Evolutionary conservation across 495 filamentous ascomycete genomes (phyloP), one percentile per base, ranked within the genome.

Genomic region (Monascus purpureus): DNA sequence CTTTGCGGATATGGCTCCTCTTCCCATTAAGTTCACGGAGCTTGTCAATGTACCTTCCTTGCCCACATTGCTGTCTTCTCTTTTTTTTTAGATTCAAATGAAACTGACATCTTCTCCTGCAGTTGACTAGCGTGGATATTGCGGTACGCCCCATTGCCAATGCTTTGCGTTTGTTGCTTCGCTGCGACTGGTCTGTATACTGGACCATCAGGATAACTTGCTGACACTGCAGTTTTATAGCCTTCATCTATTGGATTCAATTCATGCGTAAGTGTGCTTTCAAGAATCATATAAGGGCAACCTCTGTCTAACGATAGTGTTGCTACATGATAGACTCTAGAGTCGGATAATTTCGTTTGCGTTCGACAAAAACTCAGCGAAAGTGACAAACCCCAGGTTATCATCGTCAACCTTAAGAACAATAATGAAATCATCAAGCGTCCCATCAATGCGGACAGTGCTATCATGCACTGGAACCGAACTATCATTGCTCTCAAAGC

Each of bases 371-470:
- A 85, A 60, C 73, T 79, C 46, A 74, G 77, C 40, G 80, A 82
- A 35, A 71, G 76, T 29, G 72, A 82, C 29, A 74, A 75, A 30
- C 82, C 90, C 19, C 86, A 99, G 56, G 90, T 96, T 39, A 80
- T 96, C 55, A 99, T 96, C 57, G 63, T 99, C 57, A 77, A 96
- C 53, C 78, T 99, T 46, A 92, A 94, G 58, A 86, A 92, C 62
- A 72, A 72, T 59, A 93, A 93, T 71, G 81, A 85, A 59, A 70
- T 93, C 49, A 92, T 86, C 37, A 77, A 82, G 41, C 73, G 90
- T 42, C 85, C 87, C 6, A 99, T 99, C 68, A 96, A 95, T 63
- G 92, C 90, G 43, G 90, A 99, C 66, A 94, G 86, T 73, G 92
- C 90, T 39, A 95, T 99, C 52, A 95, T 99, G 90, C 90, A 99